Percentiles rank a stretch among this genome's conserved stretches.
These are phyloP conservation scores for Backusella luteola DNA, from an alignment of 192 early-diverging fungal genomes.

Conservation along the genomic window DNA sequence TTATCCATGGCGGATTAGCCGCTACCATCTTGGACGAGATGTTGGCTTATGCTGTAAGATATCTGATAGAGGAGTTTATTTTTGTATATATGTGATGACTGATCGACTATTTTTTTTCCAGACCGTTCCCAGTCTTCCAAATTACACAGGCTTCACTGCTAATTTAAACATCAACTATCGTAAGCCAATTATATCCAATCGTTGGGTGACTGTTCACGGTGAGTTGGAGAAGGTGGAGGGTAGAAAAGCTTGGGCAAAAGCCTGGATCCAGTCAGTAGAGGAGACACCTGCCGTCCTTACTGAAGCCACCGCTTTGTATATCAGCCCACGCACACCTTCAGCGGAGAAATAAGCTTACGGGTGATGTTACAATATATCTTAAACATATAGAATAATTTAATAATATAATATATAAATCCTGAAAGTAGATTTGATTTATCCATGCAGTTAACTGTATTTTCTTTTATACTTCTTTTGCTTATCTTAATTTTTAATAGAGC, in stretches of 20 bases:
- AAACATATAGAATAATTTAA: background rate
- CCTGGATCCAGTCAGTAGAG: constrained; percentile 23
- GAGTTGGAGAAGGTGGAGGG: constrained; percentile 16
- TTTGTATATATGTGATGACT: background rate
- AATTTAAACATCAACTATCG: constrained; percentile 32
- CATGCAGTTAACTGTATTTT: background rate
- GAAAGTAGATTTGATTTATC: background rate
- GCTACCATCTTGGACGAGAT: constrained; percentile 31
- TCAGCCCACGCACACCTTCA: constrained; percentile 18
- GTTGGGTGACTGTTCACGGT: constrained; percentile 27
- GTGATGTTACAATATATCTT: background rate
- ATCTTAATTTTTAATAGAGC: background rate
- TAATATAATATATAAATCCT: background rate
- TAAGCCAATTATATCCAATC: constrained; percentile 22
- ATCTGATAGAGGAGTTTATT: background rate
- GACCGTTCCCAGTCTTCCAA: constrained; percentile 23
- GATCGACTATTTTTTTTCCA: background rate
- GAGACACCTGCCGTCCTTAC: constrained; percentile 17
- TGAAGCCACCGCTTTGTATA: constrained; percentile 26
- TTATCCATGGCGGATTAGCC: constrained; percentile 75
- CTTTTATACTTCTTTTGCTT: background rate
- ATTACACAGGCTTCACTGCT: constrained; percentile 30
- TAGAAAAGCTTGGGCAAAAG: constrained; percentile 30
- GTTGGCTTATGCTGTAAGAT: constrained; percentile 32
- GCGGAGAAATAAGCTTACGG: background rate